A percentile compares a stretch with the other conserved stretches of the same genome.
Conservation (phyloP, 2,329 filamentous ascomycete species). For the Epichloe amarillans region DNA sequence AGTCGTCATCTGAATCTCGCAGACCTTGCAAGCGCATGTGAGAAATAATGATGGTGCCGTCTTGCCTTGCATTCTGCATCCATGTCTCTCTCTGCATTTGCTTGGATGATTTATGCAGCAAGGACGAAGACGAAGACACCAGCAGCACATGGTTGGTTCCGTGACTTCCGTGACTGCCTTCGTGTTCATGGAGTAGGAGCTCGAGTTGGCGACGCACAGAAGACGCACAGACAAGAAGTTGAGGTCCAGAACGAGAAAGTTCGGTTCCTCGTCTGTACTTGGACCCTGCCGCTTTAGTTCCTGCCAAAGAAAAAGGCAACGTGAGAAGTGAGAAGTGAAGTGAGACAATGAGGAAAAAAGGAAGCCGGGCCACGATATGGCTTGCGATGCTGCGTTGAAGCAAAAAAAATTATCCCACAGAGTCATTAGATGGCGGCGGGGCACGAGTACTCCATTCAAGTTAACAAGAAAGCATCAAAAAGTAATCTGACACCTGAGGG, state of each 20-base stretch:
- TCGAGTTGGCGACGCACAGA: neutral
- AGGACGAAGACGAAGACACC: too few species aligned
- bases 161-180: too few species aligned
- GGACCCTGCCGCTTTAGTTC: neutral
- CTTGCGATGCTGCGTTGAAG: too few species aligned
- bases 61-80: neutral
- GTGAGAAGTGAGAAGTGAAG: neutral
- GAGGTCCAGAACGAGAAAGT: neutral
- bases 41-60: too few species aligned
- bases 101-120: neutral
- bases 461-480: neutral
- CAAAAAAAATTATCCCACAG: neutral
- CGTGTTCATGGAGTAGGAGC: neutral
- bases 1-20: too few species aligned
- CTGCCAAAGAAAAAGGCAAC: neutral
- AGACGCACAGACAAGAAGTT: neutral
- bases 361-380: neutral
- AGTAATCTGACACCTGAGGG: constrained; percentile 16
- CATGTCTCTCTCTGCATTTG: neutral
- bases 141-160: too few species aligned
- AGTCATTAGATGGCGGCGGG: neutral
- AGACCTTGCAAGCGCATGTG: neutral
- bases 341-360: neutral
- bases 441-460: too few species aligned
- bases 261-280: too few species aligned